These are phyloP conservation scores for Tricholoma saponaceum DNA, from an alignment of 768 basidiomycete species.

Conservation along the genomic window DNA sequence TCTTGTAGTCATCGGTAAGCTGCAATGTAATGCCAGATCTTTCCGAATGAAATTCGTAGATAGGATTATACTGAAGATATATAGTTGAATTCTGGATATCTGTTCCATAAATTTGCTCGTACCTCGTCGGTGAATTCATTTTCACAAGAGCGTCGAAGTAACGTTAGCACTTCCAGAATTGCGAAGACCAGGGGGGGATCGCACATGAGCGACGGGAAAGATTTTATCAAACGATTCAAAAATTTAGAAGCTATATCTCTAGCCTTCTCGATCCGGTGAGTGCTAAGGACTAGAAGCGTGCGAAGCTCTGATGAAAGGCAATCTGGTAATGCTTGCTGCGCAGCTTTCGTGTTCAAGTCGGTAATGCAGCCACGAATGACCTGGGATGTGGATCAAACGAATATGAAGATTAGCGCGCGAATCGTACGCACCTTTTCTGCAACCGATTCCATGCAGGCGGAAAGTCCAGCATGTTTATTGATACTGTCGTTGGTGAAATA, in stretches of 20 bases:
- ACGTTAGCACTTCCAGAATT: slow-evolving; percentile 87
- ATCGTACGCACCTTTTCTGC: slow-evolving; percentile 67
- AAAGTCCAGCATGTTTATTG: slow-evolving; percentile 65
- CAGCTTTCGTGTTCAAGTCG: slow-evolving; percentile 69
- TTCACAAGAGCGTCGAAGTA: slow-evolving; percentile 84
- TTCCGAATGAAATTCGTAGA: slow-evolving; percentile 79
- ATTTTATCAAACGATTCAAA: slow-evolving; percentile 79
- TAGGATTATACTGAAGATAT: slow-evolving; percentile 75
- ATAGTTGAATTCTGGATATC: background rate
- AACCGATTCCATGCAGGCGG: slow-evolving; percentile 78
- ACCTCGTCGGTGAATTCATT: slow-evolving; percentile 93
- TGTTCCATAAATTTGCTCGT: slow-evolving; percentile 12
- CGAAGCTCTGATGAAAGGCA: slow-evolving; percentile 71
- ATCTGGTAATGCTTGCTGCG: slow-evolving; percentile 73
- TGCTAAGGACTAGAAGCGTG: slow-evolving; percentile 69
- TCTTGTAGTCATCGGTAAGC: slow-evolving; percentile 80
- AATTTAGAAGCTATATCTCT: slow-evolving; percentile 81
- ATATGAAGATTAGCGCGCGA: slow-evolving; percentile 1
- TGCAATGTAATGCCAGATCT: slow-evolving; percentile 70
- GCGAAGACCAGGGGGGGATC: slow-evolving; percentile 83
- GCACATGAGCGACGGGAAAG: slow-evolving; percentile 94
- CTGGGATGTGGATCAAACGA: slow-evolving; percentile 32
- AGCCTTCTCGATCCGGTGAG: slow-evolving; percentile 78
- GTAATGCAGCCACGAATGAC: slow-evolving; percentile 73
- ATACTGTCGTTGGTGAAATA: slow-evolving; percentile 89